Evolutionary conservation across 1,284 basidiomycete species (phyloP).

Genomic region (Tremellales sp.): DNA sequence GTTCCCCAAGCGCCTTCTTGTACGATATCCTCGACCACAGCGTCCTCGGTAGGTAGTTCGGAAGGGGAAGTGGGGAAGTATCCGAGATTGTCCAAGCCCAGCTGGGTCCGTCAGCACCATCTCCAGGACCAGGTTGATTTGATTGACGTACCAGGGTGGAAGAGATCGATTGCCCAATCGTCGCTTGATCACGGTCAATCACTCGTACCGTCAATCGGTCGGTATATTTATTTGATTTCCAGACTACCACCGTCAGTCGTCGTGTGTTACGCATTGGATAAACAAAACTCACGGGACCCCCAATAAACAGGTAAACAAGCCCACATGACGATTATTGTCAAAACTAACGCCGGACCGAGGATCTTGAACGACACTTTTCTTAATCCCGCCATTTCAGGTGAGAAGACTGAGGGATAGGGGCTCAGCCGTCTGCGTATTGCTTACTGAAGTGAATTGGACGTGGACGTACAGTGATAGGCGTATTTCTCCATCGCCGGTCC

Average conservation of each 20-base stretch:
- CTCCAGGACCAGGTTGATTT: not conserved
- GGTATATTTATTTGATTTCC: conserved; percentile 42
- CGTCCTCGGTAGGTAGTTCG: conserved; percentile 27
- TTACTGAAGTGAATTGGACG: not conserved
- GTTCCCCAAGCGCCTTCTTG: conserved; percentile 44
- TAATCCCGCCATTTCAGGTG: conserved; percentile 32
- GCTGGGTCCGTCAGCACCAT: conserved; percentile 9
- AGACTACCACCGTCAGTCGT: conserved; percentile 29
- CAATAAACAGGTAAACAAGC: conserved; percentile 48
- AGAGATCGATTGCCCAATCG: conserved; percentile 46
- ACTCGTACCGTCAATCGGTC: conserved; percentile 51
- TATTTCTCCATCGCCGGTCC: conserved; percentile 10
- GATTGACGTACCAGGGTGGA: conserved; percentile 18
- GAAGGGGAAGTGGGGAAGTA: conserved; percentile 35
- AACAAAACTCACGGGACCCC: conserved; percentile 47
- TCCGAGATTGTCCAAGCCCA: conserved; percentile 21
- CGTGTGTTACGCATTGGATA: not conserved
- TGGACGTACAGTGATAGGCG: conserved; percentile 9
- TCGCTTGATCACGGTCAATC: conserved; percentile 52
- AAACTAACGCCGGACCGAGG: conserved; percentile 19
- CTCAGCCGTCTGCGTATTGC: not conserved
- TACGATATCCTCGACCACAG: conserved; percentile 31
- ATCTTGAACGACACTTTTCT: conserved; percentile 38
- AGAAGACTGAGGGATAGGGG: conserved; percentile 8
- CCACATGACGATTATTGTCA: conserved; percentile 43